Conservation (phyloP, 805 yeast species). For the Sugiyamaella floridensis region DNA sequence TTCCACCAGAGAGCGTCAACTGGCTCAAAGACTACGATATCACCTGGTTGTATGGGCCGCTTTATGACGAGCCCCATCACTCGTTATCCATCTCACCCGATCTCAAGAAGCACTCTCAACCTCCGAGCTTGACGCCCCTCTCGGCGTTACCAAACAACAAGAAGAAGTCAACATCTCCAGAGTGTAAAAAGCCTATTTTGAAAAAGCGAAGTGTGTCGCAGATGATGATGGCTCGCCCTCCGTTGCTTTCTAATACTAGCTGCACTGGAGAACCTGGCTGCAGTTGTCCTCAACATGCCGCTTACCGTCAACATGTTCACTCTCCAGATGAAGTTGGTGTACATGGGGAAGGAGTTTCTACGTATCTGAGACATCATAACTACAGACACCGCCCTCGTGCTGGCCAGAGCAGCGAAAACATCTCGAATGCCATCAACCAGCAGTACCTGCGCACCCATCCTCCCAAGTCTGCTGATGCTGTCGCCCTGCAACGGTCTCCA, state of each 20-base stretch:
- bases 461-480: not conserved
- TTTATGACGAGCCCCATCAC: slow-evolving; percentile 38
- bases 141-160: not conserved
- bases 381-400: slow-evolving; percentile 30
- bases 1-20: slow-evolving; percentile 84
- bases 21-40: slow-evolving; percentile 98
- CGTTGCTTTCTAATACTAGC: slow-evolving; percentile 9
- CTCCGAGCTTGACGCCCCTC: slow-evolving; percentile 9
- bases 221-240: slow-evolving; percentile 45
- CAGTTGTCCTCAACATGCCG: slow-evolving; percentile 4
- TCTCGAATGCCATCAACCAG: slow-evolving; percentile 28
- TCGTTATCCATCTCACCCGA: slow-evolving; percentile 12
- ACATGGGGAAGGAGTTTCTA: slow-evolving; percentile 13
- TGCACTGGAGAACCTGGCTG: slow-evolving; percentile 12
- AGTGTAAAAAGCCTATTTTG: slow-evolving; percentile 60
- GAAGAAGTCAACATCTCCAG: not conserved
- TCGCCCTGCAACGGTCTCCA: slow-evolving; percentile 3
- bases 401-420: slow-evolving; percentile 24
- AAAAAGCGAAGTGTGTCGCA: slow-evolving; percentile 83
- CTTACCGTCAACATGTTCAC: not conserved
- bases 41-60: slow-evolving; percentile 96
- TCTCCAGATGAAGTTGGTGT: not conserved
- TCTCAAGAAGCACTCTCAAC: slow-evolving; percentile 6
- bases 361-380: slow-evolving; percentile 34
- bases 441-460: slow-evolving; percentile 21